Evolutionary conservation across 345 rosid species (phyloP).

Genomic region (Eucalyptus curtisii): DNA sequence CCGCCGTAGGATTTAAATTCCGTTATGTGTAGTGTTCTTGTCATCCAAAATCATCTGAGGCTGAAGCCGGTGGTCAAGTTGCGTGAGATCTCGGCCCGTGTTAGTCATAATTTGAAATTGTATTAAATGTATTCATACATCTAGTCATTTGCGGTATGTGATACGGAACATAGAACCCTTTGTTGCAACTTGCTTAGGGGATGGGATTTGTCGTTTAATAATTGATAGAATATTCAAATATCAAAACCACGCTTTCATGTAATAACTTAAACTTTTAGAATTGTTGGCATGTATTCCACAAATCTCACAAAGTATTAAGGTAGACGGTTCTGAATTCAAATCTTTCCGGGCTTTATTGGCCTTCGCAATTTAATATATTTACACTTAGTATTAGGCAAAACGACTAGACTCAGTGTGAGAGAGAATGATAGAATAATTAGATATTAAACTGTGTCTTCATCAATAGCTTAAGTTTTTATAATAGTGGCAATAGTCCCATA

Average conservation of each 20-base stretch:
- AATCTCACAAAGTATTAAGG: neutral
- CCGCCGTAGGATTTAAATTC: neutral
- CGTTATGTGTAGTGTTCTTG: neutral
- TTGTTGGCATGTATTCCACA: fast-evolving
- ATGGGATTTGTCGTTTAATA: neutral
- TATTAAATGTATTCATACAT: neutral
- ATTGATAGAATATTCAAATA: no score
- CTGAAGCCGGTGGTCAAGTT: neutral
- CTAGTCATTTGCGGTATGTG: neutral
- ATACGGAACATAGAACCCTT: neutral
- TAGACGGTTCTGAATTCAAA: fast-evolving
- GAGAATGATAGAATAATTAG: neutral
- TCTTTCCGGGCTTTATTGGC: fast-evolving
- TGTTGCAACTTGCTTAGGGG: neutral
- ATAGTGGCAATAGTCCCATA: fast-evolving
- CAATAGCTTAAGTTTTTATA: neutral
- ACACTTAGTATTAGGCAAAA: no score
- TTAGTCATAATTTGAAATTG: neutral
- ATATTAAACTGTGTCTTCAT: no score
- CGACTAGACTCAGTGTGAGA: fast-evolving
- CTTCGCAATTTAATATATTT: no score
- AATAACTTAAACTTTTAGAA: no score
- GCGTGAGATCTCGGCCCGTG: neutral
- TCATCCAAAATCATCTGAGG: neutral
- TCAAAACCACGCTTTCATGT: no score